Base-by-base conservation (phyloP, 805 yeast genomes). In the Ogataea haglerorum region DNA sequence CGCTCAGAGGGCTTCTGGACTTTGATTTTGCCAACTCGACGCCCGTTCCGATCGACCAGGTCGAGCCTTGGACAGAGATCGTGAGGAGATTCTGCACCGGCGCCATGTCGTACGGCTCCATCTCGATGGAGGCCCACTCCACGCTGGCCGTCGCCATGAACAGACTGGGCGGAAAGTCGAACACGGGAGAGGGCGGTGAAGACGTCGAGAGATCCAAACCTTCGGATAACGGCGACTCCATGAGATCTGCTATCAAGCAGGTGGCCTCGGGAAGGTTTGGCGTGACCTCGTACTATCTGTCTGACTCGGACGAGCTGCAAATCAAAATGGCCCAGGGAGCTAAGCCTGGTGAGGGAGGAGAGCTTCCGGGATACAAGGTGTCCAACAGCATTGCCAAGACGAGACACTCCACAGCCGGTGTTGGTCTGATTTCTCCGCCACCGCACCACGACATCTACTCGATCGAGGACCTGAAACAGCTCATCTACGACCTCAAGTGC, bases 331-430 rank as follows among this genome's bases (percentile, higher is more conserved):
- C 98, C 8, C 99, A 91, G 69, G 98, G 99, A 69, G 99, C 99
- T 40, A 91, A 91, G 69, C 98, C 98, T 9, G 99, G 98, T 71
- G 98, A 93, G 73, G 99, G 99, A 75, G 99, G 99, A 75, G 98
- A 93, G 67, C 73, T 89, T 53, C 96, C 96, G 26, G 96, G 95
- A 45, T 85, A 85, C 69, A 91, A 91, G 68, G 99, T 91, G 35
- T 77, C 91, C 19, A 78, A 73, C 44, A 77, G 78, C 35, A 91
- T 91, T 69, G 99, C 95, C 34, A 87, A 85, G 67, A 90, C 97
- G 7, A 80, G 99, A 68, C 96, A 90, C 66, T 89, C 97, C 1
- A 91, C 98, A 23, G 87, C 95, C 23, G 95, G 95, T 57, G 98
- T 91, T 43, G 98, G 98, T 56, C 75, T 91, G 59, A 91, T 93